phyloP scores from a whole-genome alignment of 2,329 filamentous ascomycete genomes.

The Ampelomyces quisqualis region DNA sequence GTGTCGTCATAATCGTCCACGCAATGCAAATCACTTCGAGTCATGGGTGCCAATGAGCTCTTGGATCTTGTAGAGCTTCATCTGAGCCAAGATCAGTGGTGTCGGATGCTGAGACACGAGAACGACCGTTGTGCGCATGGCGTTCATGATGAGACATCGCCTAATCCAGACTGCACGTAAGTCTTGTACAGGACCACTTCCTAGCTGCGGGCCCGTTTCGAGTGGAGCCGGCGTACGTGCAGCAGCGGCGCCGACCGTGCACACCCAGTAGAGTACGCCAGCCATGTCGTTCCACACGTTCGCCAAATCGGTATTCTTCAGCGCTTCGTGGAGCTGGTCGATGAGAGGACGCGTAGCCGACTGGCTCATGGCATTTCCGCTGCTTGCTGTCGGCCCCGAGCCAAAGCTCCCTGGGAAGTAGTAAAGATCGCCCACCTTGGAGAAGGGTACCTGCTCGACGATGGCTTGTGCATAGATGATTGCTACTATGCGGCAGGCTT shows the following conservation, averaged over 20 bases:
- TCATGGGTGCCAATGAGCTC: slow-evolving; percentile 18
- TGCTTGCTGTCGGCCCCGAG: too few species aligned
- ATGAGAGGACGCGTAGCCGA: slow-evolving; percentile 14
- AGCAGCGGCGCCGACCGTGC: slow-evolving; percentile 34
- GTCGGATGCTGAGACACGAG: slow-evolving; percentile 33
- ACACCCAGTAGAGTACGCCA: slow-evolving; percentile 40
- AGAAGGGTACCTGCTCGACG: slow-evolving; percentile 29
- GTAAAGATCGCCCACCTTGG: background rate
- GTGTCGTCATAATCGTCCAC: background rate
- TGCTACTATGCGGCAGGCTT: slow-evolving; percentile 38
- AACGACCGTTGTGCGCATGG: slow-evolving; percentile 26
- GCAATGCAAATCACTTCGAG: background rate
- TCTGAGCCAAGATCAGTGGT: slow-evolving; percentile 27
- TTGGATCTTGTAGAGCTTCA: slow-evolving; percentile 31
- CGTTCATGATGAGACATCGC: slow-evolving; percentile 33
- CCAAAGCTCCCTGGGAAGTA: too few species aligned
- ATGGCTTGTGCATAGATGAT: slow-evolving; percentile 39
- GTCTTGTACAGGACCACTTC: too few species aligned
- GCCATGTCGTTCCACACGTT: slow-evolving; percentile 38
- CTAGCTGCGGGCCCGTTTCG: too few species aligned
- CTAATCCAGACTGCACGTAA: slow-evolving; percentile 11
- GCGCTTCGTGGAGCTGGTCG: slow-evolving; percentile 23
- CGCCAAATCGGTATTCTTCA: slow-evolving; percentile 25
- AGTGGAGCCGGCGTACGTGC: slow-evolving; percentile 19
- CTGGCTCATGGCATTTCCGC: too few species aligned